These are phyloP conservation scores for Sphaerobolus stellatus DNA, from an alignment of 1,284 basidiomycete species.

Conservation along the genomic window DNA sequence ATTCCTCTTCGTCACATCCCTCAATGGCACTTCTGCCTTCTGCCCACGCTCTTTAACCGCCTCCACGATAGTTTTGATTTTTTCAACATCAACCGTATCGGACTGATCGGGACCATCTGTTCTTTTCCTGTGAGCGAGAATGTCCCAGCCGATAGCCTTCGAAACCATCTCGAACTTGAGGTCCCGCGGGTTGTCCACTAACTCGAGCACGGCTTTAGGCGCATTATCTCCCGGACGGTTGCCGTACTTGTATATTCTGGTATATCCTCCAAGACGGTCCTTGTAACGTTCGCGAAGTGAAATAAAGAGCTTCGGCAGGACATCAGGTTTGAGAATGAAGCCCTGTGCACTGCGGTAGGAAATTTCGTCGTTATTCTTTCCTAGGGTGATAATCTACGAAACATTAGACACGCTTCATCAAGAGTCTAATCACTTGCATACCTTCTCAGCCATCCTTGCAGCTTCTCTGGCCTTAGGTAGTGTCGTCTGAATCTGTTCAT, in stretches of 20 bases:
- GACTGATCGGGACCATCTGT: not conserved
- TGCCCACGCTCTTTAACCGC: not conserved
- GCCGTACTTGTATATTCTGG: slow-evolving; percentile 89
- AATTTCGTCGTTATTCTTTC: slow-evolving; percentile 74
- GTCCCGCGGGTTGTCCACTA: slow-evolving; percentile 93
- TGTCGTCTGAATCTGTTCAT: slow-evolving; percentile 96
- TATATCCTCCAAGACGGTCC: slow-evolving; percentile 89
- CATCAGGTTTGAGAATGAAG: slow-evolving; percentile 70
- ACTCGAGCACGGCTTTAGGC: slow-evolving; percentile 86
- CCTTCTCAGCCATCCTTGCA: slow-evolving; percentile 92
- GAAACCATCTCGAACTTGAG: slow-evolving; percentile 85
- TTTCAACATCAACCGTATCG: slow-evolving; percentile 9
- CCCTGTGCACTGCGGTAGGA: slow-evolving; percentile 65
- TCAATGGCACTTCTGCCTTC: slow-evolving; percentile 23
- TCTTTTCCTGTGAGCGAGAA: slow-evolving; percentile 35
- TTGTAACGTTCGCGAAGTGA: slow-evolving; percentile 83
- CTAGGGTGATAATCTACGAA: slow-evolving; percentile 80
- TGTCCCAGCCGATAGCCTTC: slow-evolving; percentile 78
- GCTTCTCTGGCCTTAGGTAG: slow-evolving; percentile 94
- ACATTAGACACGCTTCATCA: slow-evolving; percentile 2
- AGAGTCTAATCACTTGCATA: slow-evolving; percentile 28
- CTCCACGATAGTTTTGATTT: not conserved
- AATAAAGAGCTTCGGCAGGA: slow-evolving; percentile 81
- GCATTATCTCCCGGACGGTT: slow-evolving; percentile 91
- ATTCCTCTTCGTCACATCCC: slow-evolving; percentile 31